Evolutionary conservation across 129 eudicot species (phyloP).

Genomic region (Flaveria robusta): DNA sequence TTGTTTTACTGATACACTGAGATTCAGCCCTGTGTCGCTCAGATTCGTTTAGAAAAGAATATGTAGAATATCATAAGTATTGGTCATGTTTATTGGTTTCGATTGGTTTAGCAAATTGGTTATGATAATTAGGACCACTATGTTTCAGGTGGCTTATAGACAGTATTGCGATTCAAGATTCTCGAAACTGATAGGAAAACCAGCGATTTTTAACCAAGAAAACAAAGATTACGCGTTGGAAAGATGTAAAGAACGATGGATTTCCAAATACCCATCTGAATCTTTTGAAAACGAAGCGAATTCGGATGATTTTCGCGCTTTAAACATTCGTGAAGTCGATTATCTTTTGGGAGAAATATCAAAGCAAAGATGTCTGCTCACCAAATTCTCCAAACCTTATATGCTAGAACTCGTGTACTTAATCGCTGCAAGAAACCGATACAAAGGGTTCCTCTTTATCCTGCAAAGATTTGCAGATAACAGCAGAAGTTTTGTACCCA

Average conservation of each 20-base stretch:
- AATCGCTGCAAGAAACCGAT: conserved; percentile 74
- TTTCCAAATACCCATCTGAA: conserved; percentile 60
- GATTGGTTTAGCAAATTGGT: too few relatives aligned
- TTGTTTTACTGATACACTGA: not conserved
- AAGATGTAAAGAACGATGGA: conserved; percentile 85
- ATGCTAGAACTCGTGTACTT: conserved; percentile 76
- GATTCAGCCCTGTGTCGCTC: too few relatives aligned
- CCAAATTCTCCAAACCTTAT: conserved; percentile 62
- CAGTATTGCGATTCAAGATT: conserved; percentile 78
- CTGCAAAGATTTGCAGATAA: conserved; percentile 53
- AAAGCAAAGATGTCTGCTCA: conserved; percentile 53
- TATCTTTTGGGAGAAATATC: conserved; percentile 50
- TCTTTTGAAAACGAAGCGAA: conserved; percentile 75
- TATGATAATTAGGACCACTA: not conserved
- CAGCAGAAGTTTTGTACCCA: conserved; percentile 58
- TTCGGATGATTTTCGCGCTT: conserved; percentile 5
- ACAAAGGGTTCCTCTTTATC: conserved; percentile 64
- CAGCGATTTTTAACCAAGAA: conserved; percentile 74
- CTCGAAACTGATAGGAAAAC: conserved; percentile 76
- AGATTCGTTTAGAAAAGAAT: too few relatives aligned
- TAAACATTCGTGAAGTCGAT: conserved; percentile 26
- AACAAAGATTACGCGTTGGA: conserved; percentile 77
- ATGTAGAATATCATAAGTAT: too few relatives aligned
- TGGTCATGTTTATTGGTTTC: too few relatives aligned
- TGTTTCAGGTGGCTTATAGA: conserved; percentile 64